Conservation (phyloP, 1,284 basidiomycete genomes). For the Cutaneotrichosporon dermatis region DNA sequence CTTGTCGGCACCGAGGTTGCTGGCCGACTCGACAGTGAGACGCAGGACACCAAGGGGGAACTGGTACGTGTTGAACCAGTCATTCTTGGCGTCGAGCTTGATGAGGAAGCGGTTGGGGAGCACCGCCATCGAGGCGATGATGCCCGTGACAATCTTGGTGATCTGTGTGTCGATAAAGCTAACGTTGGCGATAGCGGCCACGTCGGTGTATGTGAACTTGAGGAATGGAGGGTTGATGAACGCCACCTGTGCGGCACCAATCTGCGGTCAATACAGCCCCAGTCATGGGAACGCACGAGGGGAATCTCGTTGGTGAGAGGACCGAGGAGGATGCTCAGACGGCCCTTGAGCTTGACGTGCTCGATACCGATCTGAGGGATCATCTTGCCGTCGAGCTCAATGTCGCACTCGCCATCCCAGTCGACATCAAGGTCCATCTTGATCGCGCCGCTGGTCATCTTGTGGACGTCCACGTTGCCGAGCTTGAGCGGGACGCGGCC, state of each 20-base stretch:
- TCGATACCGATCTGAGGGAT: conserved; percentile 14
- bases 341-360: conserved; percentile 13
- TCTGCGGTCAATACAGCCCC: neutral
- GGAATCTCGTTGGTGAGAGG: conserved; percentile 13
- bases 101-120: conserved; percentile 19
- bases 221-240: conserved; percentile 18
- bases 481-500: conserved; percentile 11
- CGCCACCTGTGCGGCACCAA: conserved; percentile 16
- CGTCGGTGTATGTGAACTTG: conserved; percentile 15
- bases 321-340: conserved; percentile 10
- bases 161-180: conserved; percentile 12
- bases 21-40: conserved; percentile 4
- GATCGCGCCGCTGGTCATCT: conserved; percentile 6
- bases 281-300: conserved; percentile 1
- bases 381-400: conserved; percentile 16
- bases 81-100: conserved; percentile 13
- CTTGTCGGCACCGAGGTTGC: conserved; percentile 10
- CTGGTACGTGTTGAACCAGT: conserved; percentile 18
- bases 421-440: conserved; percentile 18
- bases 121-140: conserved; percentile 14
- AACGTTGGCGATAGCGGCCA: conserved; percentile 8
- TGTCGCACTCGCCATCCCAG: conserved; percentile 19
- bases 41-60: conserved; percentile 12
- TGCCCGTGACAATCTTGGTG: conserved; percentile 5
- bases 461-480: conserved; percentile 15